Evolutionary conservation across 805 yeast species (phyloP).

Genomic region (Wickerhamiella hasegawae): DNA sequence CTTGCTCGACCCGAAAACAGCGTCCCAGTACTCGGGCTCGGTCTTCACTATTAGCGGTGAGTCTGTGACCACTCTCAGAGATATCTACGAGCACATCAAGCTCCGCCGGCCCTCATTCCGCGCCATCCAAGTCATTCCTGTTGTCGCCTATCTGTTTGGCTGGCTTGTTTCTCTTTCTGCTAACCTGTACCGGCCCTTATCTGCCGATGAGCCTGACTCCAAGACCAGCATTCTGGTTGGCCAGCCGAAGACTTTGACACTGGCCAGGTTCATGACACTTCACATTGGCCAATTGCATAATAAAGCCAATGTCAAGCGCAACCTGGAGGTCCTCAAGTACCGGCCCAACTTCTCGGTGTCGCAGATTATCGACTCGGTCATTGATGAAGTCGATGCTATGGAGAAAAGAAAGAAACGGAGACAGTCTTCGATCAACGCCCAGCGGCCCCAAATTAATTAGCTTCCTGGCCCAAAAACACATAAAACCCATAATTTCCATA

Average conservation of each 20-base stretch:
- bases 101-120: constrained; percentile 6
- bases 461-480: no score
- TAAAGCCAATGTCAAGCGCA: constrained; percentile 8
- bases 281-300: constrained; percentile 17
- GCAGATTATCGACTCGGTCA: constrained; percentile 13
- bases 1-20: constrained; percentile 14
- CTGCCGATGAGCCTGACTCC: constrained; percentile 3
- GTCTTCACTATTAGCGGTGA: constrained; percentile 11
- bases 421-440: neutral
- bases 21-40: constrained; percentile 4
- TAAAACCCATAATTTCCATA: no score
- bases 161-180: constrained; percentile 6
- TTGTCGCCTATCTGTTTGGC: constrained; percentile 11
- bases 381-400: constrained; percentile 8
- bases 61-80: constrained; percentile 13
- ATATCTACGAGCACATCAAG: constrained; percentile 12
- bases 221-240: constrained; percentile 8
- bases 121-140: constrained; percentile 11
- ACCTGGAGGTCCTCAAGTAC: constrained; percentile 10
- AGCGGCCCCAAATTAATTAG: no score
- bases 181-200: constrained; percentile 6
- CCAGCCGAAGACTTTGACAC: constrained; percentile 10
- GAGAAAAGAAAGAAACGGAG: neutral
- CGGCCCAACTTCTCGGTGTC: constrained; percentile 12
- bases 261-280: constrained; percentile 15